Conservation (phyloP, 371 early-diverging fungal genomes). For the Zychaea mexicana region DNA sequence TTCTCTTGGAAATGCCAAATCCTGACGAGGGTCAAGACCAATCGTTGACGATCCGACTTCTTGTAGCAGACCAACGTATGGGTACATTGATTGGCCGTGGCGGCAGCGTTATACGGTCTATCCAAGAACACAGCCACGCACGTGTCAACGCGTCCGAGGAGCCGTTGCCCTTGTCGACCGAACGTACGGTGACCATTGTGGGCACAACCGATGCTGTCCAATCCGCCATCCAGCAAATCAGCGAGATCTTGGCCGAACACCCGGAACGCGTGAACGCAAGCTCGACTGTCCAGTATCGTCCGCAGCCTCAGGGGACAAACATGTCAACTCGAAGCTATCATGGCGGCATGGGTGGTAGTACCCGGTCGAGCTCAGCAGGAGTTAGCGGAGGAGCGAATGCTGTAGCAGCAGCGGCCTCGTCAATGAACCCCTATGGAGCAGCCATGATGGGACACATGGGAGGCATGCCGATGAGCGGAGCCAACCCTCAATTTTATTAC, state of each 20-base stretch:
- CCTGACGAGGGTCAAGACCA: slow-evolving; percentile 39
- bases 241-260: slow-evolving; percentile 64
- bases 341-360: slow-evolving; percentile 2
- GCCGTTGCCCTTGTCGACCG: slow-evolving; percentile 72
- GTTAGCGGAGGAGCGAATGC: slow-evolving; percentile 13
- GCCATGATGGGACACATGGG: slow-evolving; percentile 42
- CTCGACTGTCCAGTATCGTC: slow-evolving; percentile 59
- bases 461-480: slow-evolving; percentile 40
- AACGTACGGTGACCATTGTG: slow-evolving; percentile 84
- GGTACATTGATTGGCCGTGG: slow-evolving; percentile 92
- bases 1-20: slow-evolving; percentile 50
- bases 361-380: slow-evolving; percentile 2
- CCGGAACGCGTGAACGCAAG: slow-evolving; percentile 48
- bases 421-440: slow-evolving; percentile 27
- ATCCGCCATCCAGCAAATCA: slow-evolving; percentile 78
- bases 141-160: slow-evolving; percentile 83
- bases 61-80: slow-evolving; percentile 78
- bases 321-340: slow-evolving; percentile 8
- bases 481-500: slow-evolving; percentile 37
- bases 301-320: slow-evolving; percentile 44
- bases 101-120: slow-evolving; percentile 86
- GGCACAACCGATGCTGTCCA: slow-evolving; percentile 83
- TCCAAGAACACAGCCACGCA: slow-evolving; percentile 85
- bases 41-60: slow-evolving; percentile 64
- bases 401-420: slow-evolving; percentile 21